phyloP scores from a whole-genome alignment of 495 filamentous ascomycete species.

The Xylaria curta region DNA sequence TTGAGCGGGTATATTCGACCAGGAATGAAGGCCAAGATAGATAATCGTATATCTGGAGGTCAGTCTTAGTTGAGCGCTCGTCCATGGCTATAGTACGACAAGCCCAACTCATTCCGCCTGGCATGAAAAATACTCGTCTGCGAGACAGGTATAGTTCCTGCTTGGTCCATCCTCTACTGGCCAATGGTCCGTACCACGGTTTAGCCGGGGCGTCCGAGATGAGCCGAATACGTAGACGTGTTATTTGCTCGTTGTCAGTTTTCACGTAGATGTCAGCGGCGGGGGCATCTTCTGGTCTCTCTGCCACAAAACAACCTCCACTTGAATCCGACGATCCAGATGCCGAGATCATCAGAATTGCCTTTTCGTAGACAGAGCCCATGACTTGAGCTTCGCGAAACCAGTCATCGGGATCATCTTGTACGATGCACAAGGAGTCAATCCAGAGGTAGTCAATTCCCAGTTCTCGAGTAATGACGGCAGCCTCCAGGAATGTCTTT shows the following conservation, averaged over 20 bases:
- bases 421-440: not conserved
- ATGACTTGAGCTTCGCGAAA: not conserved
- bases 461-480: not conserved
- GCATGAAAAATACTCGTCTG: not conserved
- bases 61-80: not conserved
- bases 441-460: conserved; percentile 1
- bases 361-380: not conserved
- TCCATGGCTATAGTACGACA: not conserved
- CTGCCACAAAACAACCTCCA: not conserved
- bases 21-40: not conserved
- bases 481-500: not conserved
- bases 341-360: not conserved
- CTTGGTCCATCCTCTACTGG: not conserved
- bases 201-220: not conserved
- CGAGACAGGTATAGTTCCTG: not conserved
- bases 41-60: not conserved
- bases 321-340: not conserved
- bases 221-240: not conserved
- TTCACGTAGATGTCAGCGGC: not conserved
- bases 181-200: not conserved
- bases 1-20: not conserved
- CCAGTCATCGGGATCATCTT: not conserved
- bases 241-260: not conserved
- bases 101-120: not conserved
- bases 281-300: not conserved